Conservation (phyloP, 352 stramenopile species). For the Peronosclerospora sorghi region DNA sequence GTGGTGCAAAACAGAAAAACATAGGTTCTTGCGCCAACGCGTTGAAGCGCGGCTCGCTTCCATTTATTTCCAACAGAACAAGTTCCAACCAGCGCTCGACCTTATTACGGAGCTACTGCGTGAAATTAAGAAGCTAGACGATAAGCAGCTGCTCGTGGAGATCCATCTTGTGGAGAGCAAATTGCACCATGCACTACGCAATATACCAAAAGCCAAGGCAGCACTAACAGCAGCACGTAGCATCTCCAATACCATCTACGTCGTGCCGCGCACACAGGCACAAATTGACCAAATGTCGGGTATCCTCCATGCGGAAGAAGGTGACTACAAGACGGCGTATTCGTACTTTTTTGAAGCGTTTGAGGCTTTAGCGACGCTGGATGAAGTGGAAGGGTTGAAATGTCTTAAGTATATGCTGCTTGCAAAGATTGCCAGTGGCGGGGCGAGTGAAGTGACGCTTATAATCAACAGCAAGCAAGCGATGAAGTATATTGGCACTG, state of each 20-base stretch:
- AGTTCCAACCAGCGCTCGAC: slow-evolving; percentile 88
- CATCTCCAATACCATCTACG: slow-evolving; percentile 97
- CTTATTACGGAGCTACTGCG: slow-evolving; percentile 90
- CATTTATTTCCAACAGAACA: slow-evolving; percentile 83
- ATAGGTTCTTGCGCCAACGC: slow-evolving; percentile 97
- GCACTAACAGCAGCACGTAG: slow-evolving; percentile 95
- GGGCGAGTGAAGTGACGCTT: slow-evolving; percentile 87
- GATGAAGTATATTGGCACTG: slow-evolving; percentile 94
- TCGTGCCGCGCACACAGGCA: slow-evolving; percentile 90
- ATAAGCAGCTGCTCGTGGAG: slow-evolving; percentile 98
- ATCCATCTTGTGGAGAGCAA: slow-evolving; percentile 97
- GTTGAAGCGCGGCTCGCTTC: slow-evolving; percentile 93
- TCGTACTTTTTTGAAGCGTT: slow-evolving; percentile 99
- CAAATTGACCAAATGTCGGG: slow-evolving; percentile 96
- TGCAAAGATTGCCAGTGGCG: slow-evolving; percentile 89
- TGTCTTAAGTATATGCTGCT: slow-evolving; percentile 99
- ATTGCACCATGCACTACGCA: slow-evolving; percentile 95
- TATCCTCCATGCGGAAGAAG: slow-evolving; percentile 95
- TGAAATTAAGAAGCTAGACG: slow-evolving; percentile 99
- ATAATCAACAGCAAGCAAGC: slow-evolving; percentile 94
- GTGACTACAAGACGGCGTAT: slow-evolving; percentile 98
- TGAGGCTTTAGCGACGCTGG: slow-evolving; percentile 90
- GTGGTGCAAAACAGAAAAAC: slow-evolving; percentile 89
- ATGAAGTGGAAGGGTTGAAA: slow-evolving; percentile 70
- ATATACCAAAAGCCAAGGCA: slow-evolving; percentile 94